Evolutionary conservation across 805 yeast genomes (phyloP), one percentile per base, ranked within the genome.

Genomic region (Hanseniaspora mollemarum): DNA sequence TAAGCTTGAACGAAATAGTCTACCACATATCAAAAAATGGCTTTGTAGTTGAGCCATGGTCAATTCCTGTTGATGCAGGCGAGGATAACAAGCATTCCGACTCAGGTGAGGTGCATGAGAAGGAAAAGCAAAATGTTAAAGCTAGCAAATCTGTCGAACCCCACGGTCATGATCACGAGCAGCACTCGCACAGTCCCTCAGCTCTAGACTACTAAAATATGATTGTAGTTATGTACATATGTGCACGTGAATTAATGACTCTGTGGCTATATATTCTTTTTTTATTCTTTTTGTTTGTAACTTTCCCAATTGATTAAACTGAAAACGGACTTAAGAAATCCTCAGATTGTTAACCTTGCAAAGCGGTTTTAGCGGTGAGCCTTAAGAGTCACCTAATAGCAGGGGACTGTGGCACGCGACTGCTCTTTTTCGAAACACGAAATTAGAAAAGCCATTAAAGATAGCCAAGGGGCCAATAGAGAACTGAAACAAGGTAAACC

Each of bases 11-110:
- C 53, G 96, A 88, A 65, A 81, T 76, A 63, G 87, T 95, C 4
- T 90, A 88, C 67, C 80, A 81, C 60, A 85, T 87, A 56, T 90
- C 95, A 13, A 75, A 83, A 55, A 78, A 79, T 63, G 79, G 75
- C 58, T 87, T 90, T 61, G 95, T 85, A 59, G 81, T 92, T 49
- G 90, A 85, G 57, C 86, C 81, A 59, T 92, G 96, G 95, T 86
- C 95, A n/a, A 92, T 92, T 46, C 97, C 98, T 0, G 95, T 90
- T 2, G 96, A 87, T 52, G 94, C 83, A 53, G 83, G 73, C n/a
- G 81, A 73, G 15, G 74, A 48, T 28, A 28, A 35, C 15, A 35
- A 49, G 26, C n/a, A n/a, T n/a, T n/a, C n/a, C n/a, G 21, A 73
- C n/a, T 74, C 32, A n/a, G 35, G 33, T 9, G 32, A 38, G 19